Base-by-base conservation (phyloP, 2,329 filamentous ascomycete genomes). In the Trichoderma sp. region DNA sequence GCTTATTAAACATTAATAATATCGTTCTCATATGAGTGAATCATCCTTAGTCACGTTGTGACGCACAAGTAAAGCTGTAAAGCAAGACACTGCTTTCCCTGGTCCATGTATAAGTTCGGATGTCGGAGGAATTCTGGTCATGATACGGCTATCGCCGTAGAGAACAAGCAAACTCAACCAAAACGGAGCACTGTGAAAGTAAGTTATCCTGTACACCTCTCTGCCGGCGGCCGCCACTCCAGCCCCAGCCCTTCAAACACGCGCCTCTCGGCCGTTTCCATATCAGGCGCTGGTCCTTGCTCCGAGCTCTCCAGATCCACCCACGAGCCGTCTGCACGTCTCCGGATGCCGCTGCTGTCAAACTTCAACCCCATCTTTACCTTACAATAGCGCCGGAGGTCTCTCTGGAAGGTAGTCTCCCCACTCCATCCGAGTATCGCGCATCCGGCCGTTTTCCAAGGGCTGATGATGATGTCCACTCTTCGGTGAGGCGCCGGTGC, bases 401-500 rank as follows among this genome's bases (percentile, higher is more conserved):
- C 96, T 29, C 95, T 85, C 82, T 97, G 89, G 73, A 97, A 98
- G 0, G 94, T 97, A 0, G 91, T 97, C 1, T 90, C 95, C 0
- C 94, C 92, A 19, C 88, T 91, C 96, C 95, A 98, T 1, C 94
- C 94, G 21, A 95, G 81, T 4, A 98, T 86, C 0, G 94, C 95
- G 74, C 94, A 97, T 0, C 96, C 95, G 0, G 92, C 89, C 0
- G 93, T 97, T 68, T 89, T 90, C 92, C 95, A 97, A 0, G 94
- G 93, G 27, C 89, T 89, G 71, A 98, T 84, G 73, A 98, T 95
- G 69, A 98, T 97, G 76, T 98, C 95, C 1, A 98, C 94, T 57
- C 95, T 86, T 24, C 94, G 88, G 76, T 97, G 95, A 0, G 87
- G 85, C n/a, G 69, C 61, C 19, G 59, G 33, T 14, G 27, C 29